These are phyloP conservation scores for Adiantum capillusveneris DNA, from an alignment of 75 land plant species.

Conservation along the genomic window DNA sequence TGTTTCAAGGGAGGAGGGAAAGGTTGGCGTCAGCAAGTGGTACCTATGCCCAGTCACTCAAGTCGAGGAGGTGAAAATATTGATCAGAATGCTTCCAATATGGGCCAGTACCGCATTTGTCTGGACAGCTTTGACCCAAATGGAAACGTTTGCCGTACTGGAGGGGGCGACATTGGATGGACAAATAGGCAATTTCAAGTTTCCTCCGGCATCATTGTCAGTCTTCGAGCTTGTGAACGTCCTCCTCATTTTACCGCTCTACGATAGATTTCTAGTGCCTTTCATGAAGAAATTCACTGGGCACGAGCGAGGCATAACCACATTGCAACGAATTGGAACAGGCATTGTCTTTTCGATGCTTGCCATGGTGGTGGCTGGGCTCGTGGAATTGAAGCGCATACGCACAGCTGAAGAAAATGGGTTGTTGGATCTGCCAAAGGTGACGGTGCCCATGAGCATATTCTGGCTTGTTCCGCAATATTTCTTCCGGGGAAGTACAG, in stretches of 20 bases:
- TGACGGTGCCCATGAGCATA: constrained; percentile 36
- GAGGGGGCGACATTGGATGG: constrained; percentile 78
- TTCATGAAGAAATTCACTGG: constrained; percentile 27
- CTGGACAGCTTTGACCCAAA: constrained; percentile 88
- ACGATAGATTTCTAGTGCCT: constrained; percentile 56
- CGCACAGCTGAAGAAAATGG: constrained; percentile 29
- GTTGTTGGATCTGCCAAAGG: constrained; percentile 26
- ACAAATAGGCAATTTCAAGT: constrained; percentile 45
- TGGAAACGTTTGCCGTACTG: constrained; percentile 83
- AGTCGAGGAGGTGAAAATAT: constrained; percentile 84
- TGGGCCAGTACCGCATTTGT: constrained; percentile 81
- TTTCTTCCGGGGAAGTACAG: constrained; percentile 68
- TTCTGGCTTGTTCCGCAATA: constrained; percentile 92
- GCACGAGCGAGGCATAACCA: constrained; percentile 61
- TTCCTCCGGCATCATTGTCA: constrained; percentile 72
- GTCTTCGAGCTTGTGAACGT: constrained; percentile 69
- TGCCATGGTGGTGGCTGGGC: constrained; percentile 71
- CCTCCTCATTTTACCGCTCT: constrained; percentile 62
- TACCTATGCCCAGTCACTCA: constrained; percentile 57
- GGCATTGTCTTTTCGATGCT: constrained; percentile 59
- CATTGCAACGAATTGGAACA: constrained; percentile 56
- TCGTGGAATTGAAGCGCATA: constrained; percentile 54
- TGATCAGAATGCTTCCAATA: constrained; percentile 65
- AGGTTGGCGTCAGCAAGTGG: constrained; percentile 40
- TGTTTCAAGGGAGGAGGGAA: constrained; percentile 5